These are phyloP conservation scores for Bacidia gigantensis DNA, from an alignment of 495 filamentous ascomycete genomes.

Conservation along the genomic window DNA sequence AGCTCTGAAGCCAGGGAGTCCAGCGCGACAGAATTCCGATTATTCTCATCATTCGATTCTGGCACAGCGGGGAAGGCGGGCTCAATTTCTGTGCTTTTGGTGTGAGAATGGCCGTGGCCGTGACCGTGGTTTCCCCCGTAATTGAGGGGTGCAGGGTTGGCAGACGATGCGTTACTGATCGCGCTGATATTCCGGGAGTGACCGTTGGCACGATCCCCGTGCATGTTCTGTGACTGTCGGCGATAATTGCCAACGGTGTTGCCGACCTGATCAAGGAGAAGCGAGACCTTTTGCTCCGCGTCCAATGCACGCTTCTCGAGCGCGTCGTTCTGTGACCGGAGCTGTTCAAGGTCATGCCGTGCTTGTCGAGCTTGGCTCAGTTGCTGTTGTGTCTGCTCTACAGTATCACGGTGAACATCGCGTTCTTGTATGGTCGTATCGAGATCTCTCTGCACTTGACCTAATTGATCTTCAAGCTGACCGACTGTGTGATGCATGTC, in stretches of 20 bases:
- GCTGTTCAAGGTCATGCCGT: constrained; percentile 57
- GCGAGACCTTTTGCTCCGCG: constrained; percentile 82
- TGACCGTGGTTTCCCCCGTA: constrained; percentile 7
- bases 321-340: constrained; percentile 65
- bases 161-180: constrained; percentile 25
- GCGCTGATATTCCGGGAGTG: constrained; percentile 22
- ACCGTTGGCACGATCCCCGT: constrained; percentile 18
- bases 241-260: constrained; percentile 89
- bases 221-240: constrained; percentile 49
- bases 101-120: constrained; percentile 11
- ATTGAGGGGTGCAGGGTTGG: constrained; percentile 13
- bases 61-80: constrained; percentile 36
- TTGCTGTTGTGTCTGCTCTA: constrained; percentile 44
- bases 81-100: constrained; percentile 36
- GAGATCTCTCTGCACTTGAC: constrained; percentile 52
- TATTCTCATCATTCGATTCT: constrained; percentile 32
- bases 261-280: constrained; percentile 88
- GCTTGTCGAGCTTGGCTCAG: constrained; percentile 43
- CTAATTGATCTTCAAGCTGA: constrained; percentile 59
- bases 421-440: constrained; percentile 50
- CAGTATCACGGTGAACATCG: constrained; percentile 41
- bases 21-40: constrained; percentile 70
- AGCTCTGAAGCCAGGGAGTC: constrained; percentile 86
- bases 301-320: constrained; percentile 74
- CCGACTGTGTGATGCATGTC: constrained; percentile 50